Conservation (phyloP, 1,284 basidiomycete species). For the Naganishia sp. region DNA sequence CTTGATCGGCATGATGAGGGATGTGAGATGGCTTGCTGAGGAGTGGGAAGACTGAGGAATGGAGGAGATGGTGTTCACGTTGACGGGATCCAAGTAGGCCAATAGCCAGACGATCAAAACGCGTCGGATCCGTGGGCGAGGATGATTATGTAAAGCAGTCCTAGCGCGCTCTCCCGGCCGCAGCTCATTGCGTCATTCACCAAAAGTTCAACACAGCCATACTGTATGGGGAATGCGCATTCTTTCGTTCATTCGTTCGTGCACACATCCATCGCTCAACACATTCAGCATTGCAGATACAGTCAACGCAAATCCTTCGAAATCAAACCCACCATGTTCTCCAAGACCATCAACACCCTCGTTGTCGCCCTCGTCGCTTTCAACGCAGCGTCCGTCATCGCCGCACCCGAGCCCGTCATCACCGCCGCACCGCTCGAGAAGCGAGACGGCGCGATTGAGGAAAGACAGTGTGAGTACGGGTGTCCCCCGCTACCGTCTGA, state of each 20-base stretch:
- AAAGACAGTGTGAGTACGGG: slow-evolving; percentile 11
- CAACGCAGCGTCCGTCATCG: slow-evolving; percentile 9
- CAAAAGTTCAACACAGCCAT: background rate
- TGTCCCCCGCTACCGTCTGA: too few species aligned
- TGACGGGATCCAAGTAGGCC: background rate
- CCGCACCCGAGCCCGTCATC: slow-evolving; percentile 2
- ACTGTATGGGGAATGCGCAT: background rate
- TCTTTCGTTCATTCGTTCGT: background rate
- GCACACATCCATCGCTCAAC: background rate
- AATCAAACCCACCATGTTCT: slow-evolving; percentile 3
- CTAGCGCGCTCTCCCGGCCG: background rate
- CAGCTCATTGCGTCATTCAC: slow-evolving; percentile 6
- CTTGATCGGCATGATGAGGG: slow-evolving; percentile 66
- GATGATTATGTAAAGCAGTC: slow-evolving; percentile 4
- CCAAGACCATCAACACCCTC: slow-evolving; percentile 17
- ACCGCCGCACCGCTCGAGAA: slow-evolving; percentile 2
- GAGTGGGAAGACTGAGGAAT: background rate
- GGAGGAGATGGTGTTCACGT: background rate
- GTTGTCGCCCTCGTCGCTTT: slow-evolving; percentile 19
- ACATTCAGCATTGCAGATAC: too few species aligned
- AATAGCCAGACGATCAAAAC: slow-evolving; percentile 25
- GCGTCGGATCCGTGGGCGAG: background rate
- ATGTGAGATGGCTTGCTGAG: background rate
- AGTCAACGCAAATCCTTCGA: background rate
- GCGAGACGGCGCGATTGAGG: slow-evolving; percentile 7